Evolutionary conservation across 306 rosid species (phyloP).

Genomic region (Clitoria ternatea): DNA sequence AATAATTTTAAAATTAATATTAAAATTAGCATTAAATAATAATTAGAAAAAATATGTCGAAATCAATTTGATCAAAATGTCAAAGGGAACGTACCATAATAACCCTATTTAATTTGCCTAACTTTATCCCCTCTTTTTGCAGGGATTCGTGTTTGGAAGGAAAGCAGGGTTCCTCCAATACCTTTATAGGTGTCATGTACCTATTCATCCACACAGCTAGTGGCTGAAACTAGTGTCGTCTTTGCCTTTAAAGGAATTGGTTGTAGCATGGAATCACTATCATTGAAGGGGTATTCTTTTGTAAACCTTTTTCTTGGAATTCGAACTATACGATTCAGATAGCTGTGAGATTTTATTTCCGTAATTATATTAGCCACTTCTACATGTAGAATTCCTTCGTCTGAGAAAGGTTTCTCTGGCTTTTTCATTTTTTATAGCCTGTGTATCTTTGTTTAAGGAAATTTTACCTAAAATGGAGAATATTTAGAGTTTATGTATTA

Average conservation of each 20-base stretch:
- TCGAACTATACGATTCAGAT: not conserved
- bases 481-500: too few relatives aligned
- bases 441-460: too few relatives aligned
- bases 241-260: slow-evolving; percentile 19
- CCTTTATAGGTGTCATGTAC: slow-evolving; percentile 25
- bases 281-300: slow-evolving; percentile 9
- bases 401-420: too few relatives aligned
- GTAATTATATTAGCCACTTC: not conserved
- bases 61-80: not conserved
- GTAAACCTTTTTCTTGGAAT: not conserved
- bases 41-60: too few relatives aligned
- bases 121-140: not conserved
- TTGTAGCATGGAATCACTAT: slow-evolving; percentile 19
- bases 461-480: too few relatives aligned
- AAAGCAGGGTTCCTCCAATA: slow-evolving; percentile 23
- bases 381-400: too few relatives aligned
- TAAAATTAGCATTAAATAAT: too few relatives aligned
- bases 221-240: slow-evolving; percentile 33
- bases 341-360: not conserved
- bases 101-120: not conserved
- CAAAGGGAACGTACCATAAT: not conserved
- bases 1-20: too few relatives aligned
- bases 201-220: slow-evolving; percentile 14
- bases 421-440: too few relatives aligned
- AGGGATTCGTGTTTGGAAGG: not conserved